These are phyloP conservation scores for Monosporozyma aerobia DNA, from an alignment of 805 yeast species.

Conservation along the genomic window DNA sequence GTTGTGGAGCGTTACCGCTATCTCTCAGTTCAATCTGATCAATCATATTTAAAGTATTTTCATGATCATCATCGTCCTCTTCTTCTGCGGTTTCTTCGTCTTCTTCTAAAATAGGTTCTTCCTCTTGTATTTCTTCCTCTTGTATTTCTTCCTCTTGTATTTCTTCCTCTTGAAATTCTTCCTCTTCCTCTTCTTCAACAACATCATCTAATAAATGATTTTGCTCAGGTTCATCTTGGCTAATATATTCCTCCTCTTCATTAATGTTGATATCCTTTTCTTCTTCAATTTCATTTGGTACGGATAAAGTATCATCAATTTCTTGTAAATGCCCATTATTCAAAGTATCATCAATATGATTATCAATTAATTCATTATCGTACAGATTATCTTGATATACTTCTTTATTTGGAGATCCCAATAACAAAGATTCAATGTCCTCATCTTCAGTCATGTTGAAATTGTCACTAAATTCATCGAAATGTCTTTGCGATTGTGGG, in stretches of 20 bases:
- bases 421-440: neutral
- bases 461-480: slow-evolving; percentile 24
- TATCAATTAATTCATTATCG: slow-evolving; percentile 3
- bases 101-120: neutral
- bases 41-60: slow-evolving; percentile 2
- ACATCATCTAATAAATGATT: neutral
- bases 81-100: slow-evolving; percentile 2
- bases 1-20: neutral
- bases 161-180: neutral
- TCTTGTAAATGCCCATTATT: slow-evolving; percentile 1
- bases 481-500: slow-evolving; percentile 15
- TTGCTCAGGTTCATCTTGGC: neutral
- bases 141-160: neutral
- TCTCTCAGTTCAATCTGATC: neutral
- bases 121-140: neutral
- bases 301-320: slow-evolving; percentile 1
- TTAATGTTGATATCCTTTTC: neutral
- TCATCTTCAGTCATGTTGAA: slow-evolving; percentile 16
- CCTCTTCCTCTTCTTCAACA: slow-evolving; percentile 1
- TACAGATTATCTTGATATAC: neutral
- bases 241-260: neutral
- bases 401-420: neutral
- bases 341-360: neutral
- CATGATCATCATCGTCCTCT: slow-evolving; percentile 1
- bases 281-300: slow-evolving; percentile 1